These are phyloP conservation scores for Oidiodendron maius DNA, from an alignment of 495 filamentous ascomycete species.

Conservation along the genomic window DNA sequence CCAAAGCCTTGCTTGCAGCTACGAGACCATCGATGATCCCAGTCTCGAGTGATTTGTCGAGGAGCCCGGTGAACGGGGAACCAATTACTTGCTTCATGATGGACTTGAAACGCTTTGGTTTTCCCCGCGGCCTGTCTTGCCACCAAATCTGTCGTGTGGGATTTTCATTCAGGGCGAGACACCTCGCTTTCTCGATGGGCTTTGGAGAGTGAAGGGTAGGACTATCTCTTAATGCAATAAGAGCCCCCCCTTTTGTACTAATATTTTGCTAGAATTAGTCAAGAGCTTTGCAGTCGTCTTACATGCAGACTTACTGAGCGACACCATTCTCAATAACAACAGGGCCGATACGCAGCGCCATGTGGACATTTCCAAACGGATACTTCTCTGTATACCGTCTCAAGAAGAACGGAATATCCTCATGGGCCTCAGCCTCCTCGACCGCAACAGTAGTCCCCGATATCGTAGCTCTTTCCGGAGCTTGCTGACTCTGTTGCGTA, in stretches of 20 bases:
- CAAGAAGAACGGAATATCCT: conserved; percentile 30
- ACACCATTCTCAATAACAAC: conserved; percentile 38
- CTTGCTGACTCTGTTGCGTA: no score
- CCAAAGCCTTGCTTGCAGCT: background rate
- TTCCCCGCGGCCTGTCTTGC: conserved; percentile 16
- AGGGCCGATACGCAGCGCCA: conserved; percentile 35
- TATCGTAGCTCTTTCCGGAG: no score
- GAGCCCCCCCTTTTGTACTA: conserved; percentile 17
- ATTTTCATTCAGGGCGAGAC: no score
- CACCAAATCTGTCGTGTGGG: conserved; percentile 15
- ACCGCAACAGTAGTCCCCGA: no score
- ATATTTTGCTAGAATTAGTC: background rate
- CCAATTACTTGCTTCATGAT: conserved; percentile 39
- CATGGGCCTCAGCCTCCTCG: conserved; percentile 14
- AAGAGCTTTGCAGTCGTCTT: conserved; percentile 11
- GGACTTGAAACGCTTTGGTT: conserved; percentile 32
- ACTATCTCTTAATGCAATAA: conserved; percentile 25
- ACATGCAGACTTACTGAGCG: conserved; percentile 22
- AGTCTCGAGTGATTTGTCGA: conserved; percentile 14
- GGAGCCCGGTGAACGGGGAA: conserved; percentile 27
- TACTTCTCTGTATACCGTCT: conserved; percentile 21
- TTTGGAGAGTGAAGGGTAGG: conserved; percentile 26
- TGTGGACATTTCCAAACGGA: conserved; percentile 34
- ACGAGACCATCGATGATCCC: conserved; percentile 23
- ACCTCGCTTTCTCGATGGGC: no score